Evolutionary conservation across 164 flowering plant species (phyloP).

Genomic region (Tetracentron sinense): DNA sequence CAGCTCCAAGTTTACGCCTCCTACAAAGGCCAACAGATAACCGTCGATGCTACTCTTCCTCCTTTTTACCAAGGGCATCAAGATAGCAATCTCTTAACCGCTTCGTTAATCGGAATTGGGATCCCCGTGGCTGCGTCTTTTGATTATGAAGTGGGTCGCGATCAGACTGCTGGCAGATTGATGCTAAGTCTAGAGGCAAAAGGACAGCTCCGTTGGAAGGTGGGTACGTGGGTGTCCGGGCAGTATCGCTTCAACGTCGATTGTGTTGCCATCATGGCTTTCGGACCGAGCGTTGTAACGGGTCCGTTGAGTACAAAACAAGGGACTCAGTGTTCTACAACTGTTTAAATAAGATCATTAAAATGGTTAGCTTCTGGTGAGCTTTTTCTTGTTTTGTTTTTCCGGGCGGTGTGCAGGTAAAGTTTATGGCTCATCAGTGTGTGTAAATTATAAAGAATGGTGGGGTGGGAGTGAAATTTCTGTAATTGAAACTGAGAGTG

Average conservation of each 20-base stretch:
- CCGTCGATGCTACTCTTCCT: slow-evolving; percentile 20
- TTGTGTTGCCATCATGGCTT: slow-evolving; percentile 29
- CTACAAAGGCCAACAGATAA: slow-evolving; percentile 31
- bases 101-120: slow-evolving; percentile 17
- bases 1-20: slow-evolving; percentile 25
- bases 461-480: too few relatives aligned
- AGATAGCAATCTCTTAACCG: slow-evolving; percentile 22
- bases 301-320: slow-evolving; percentile 20
- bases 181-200: slow-evolving; percentile 37
- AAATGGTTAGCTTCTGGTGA: neutral
- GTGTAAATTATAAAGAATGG: too few relatives aligned
- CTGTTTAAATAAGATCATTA: slow-evolving; percentile 16
- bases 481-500: too few relatives aligned
- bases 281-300: slow-evolving; percentile 6
- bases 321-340: slow-evolving; percentile 25
- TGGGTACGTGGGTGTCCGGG: slow-evolving; percentile 68
- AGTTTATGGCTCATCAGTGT: too few relatives aligned
- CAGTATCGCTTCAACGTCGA: slow-evolving; percentile 41
- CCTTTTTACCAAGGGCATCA: slow-evolving; percentile 35
- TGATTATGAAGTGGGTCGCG: slow-evolving; percentile 45
- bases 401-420: too few relatives aligned
- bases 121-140: slow-evolving; percentile 58
- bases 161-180: slow-evolving; percentile 43
- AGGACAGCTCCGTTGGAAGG: slow-evolving; percentile 64
- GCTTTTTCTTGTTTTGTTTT: neutral